Conservation (phyloP, 208 protist genomes). For the Acanthamoeba healyi region DNA sequence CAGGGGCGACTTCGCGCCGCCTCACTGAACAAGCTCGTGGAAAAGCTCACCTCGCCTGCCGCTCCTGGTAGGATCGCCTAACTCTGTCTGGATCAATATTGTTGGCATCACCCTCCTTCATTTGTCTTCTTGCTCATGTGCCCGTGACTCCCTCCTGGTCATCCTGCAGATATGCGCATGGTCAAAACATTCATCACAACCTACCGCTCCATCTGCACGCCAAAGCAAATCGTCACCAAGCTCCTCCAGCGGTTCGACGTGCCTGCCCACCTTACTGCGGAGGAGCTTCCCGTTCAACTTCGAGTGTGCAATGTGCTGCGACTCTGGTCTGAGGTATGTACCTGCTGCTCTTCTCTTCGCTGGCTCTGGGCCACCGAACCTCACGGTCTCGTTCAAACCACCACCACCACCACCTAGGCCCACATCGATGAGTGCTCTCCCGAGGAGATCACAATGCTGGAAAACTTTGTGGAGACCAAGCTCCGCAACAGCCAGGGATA, state of each 20-base stretch:
- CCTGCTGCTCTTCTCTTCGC: background rate
- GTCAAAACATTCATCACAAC: constrained; percentile 83
- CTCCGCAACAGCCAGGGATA: constrained; percentile 3
- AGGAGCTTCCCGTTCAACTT: constrained; percentile 76
- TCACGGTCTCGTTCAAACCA: too few relatives aligned
- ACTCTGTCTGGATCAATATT: too few relatives aligned
- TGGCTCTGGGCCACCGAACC: background rate
- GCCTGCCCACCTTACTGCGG: constrained; percentile 31
- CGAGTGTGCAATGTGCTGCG: constrained; percentile 83
- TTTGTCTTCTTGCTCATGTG: background rate
- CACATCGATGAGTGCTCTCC: constrained; percentile 23
- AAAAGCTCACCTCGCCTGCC: constrained; percentile 63
- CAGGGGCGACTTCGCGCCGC: constrained; percentile 28
- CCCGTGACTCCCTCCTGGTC: background rate
- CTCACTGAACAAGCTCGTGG: constrained; percentile 70
- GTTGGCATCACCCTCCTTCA: background rate
- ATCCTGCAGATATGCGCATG: constrained; percentile 68
- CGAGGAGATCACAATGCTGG: background rate
- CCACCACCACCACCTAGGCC: too few relatives aligned
- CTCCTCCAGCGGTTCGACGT: constrained; percentile 74
- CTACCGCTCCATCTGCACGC: constrained; percentile 79
- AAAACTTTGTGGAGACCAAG: background rate
- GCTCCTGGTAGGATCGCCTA: constrained; percentile 52
- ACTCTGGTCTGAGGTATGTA: constrained; percentile 79
- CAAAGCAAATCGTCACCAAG: constrained; percentile 74